Conservation (phyloP, 2,329 filamentous ascomycete genomes). For the Aspergillus carbonarius region DNA sequence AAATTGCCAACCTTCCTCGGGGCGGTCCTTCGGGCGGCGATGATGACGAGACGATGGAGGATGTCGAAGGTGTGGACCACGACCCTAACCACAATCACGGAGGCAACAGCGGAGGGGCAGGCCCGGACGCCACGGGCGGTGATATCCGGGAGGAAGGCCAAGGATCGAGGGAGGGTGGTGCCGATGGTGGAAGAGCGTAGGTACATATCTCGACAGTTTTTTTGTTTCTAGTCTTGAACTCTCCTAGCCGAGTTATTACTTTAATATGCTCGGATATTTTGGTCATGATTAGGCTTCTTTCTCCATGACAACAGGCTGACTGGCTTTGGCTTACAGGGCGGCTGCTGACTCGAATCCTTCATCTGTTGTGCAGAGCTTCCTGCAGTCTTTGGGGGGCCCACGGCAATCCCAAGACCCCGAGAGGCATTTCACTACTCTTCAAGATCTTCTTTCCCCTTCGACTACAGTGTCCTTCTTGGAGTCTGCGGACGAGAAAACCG, state of each 20-base stretch:
- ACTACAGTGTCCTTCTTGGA: conserved; percentile 77
- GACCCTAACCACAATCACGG: conserved; percentile 58
- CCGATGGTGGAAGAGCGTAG: conserved; percentile 99
- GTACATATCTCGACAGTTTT: conserved; percentile 56
- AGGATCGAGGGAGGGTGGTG: conserved; percentile 84
- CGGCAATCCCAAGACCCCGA: conserved; percentile 51
- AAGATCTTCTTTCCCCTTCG: conserved; percentile 76
- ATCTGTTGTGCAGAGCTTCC: conserved; percentile 80
- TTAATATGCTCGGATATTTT: not conserved
- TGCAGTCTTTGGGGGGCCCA: conserved; percentile 70
- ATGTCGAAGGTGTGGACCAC: conserved; percentile 64
- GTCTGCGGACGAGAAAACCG: conserved; percentile 60
- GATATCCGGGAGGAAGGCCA: conserved; percentile 89
- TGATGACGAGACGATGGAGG: conserved; percentile 76
- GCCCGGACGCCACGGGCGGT: conserved; percentile 81
- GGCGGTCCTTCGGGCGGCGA: conserved; percentile 51
- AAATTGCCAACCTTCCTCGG: conserved; percentile 65
- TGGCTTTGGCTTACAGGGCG: conserved; percentile 55
- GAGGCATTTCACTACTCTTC: conserved; percentile 76
- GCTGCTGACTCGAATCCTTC: conserved; percentile 67
- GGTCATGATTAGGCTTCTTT: not conserved
- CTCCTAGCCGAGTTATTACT: conserved; percentile 1
- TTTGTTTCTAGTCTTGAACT: conserved; percentile 11
- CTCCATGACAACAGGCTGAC: conserved; percentile 21
- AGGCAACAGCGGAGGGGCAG: conserved; percentile 74